Base-by-base conservation (phyloP, 257 asterid species). In the Solanum piurae region DNA sequence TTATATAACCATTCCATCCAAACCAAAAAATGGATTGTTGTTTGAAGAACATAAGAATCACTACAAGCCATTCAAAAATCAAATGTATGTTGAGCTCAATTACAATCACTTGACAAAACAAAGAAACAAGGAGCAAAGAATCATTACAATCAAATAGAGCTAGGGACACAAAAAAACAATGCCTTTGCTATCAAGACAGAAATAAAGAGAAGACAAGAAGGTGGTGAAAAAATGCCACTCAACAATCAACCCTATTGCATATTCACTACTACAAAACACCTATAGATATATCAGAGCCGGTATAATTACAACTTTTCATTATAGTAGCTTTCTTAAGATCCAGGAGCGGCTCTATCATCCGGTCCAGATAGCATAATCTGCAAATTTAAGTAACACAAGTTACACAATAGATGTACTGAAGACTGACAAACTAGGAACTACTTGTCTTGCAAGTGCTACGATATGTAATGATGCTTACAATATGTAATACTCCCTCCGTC, bases 321-420 rank as follows among this genome's bases (percentile, higher is more conserved):
- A 84, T 58, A 75, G 88, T 42, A 69, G 80, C 69, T 36, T 49
- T 49, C 62, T 88, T 89, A 93, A 80, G 89, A 83, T 82, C 91
- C 93, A 20, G 71, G 71, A 68, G 97, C 91, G 36, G 93, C 92
- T 88, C 94, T 90, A 88, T 97, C 97, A 9, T 91, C 97, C 8
- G 99, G 98, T 55, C 99, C 98, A 1, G 93, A 94, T 38, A 97
- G 95, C 89, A 86, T 91, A 83, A 95, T 94, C 99, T 97, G 96
- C 87, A 72, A 62, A 86, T 12, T 31, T 5, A 44, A 90, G 72
- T 37, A 16, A 16, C 38, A 44, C 10, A 44, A 44, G 66, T 44
- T 46, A 29, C 13, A 95, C 98, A 86, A 92, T 95, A 71, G 25
- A 33, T 71, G 42, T 33, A 14, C 40, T 71, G 38, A 11, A 31